Conservation (phyloP, 2,329 filamentous ascomycete species). For the Fusarium sp. region DNA sequence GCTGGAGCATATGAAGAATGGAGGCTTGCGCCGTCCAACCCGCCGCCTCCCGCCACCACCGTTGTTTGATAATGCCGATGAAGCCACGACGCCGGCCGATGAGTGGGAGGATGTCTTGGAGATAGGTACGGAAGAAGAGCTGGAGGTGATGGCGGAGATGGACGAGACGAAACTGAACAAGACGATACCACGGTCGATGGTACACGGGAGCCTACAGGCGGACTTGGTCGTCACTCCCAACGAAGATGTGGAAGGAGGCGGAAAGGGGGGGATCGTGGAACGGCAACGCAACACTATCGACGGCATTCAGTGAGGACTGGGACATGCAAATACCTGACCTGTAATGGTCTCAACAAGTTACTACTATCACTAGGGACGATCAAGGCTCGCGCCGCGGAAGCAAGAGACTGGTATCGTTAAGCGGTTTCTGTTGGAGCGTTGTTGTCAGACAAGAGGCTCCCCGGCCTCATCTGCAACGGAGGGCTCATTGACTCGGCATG, state of each 20-base stretch:
- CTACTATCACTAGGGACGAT: not conserved
- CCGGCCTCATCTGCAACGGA: not conserved
- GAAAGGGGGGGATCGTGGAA: not conserved
- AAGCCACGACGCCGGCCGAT: not conserved
- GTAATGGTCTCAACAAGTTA: not conserved
- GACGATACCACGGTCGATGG: not conserved
- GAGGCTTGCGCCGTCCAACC: not conserved
- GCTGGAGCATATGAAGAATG: not conserved
- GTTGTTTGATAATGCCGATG: conserved; percentile 2
- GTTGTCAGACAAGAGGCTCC: not conserved
- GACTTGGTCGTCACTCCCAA: not conserved
- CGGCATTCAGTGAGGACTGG: not conserved
- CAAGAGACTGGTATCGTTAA: not conserved
- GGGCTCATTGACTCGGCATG: not conserved
- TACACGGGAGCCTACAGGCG: not conserved
- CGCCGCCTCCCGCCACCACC: conserved; percentile 9
- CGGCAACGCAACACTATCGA: not conserved
- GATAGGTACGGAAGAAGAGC: not conserved
- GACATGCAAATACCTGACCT: not conserved
- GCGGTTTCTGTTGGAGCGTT: not conserved
- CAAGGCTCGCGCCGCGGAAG: not conserved
- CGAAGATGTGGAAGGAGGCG: not conserved
- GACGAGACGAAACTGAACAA: not conserved
- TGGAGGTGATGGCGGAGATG: not conserved
- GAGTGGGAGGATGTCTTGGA: not conserved